Percentiles rank a stretch among this genome's conserved stretches.
These are phyloP conservation scores for Stagonosporopsis cucurbitacearum DNA, from an alignment of 2,329 filamentous ascomycete species.

Conservation along the genomic window DNA sequence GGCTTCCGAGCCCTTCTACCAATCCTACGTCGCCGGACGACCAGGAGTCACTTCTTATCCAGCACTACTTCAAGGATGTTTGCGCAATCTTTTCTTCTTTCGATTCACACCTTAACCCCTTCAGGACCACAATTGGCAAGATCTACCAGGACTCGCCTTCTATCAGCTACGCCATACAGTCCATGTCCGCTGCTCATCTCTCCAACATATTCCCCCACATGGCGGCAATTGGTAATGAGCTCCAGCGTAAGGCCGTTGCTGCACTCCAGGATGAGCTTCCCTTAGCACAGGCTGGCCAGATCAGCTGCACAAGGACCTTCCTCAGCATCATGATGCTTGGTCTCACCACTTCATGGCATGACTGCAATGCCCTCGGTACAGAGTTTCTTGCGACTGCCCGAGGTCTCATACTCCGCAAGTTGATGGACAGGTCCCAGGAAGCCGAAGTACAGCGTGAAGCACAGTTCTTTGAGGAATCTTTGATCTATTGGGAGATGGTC, in stretches of 20 bases:
- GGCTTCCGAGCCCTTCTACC: constrained; percentile 44
- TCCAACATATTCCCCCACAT: constrained; percentile 64
- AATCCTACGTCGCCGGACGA: constrained; percentile 50
- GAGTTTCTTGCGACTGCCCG: constrained; percentile 59
- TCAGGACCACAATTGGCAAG: constrained; percentile 63
- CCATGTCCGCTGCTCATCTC: constrained; percentile 68
- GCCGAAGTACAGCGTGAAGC: constrained; percentile 45
- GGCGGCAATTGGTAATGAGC: constrained; percentile 57
- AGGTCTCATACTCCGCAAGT: constrained; percentile 53
- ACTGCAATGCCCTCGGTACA: constrained; percentile 61
- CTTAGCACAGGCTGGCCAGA: constrained; percentile 51
- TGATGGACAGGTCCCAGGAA: constrained; percentile 45
- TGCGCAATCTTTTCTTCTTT: constrained; percentile 69
- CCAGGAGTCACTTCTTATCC: constrained; percentile 63
- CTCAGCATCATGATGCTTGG: constrained; percentile 66
- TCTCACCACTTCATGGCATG: constrained; percentile 66
- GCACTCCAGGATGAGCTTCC: constrained; percentile 58
- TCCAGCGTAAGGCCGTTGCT: constrained; percentile 60
- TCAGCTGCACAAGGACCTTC: constrained; percentile 59
- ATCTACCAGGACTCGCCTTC: constrained; percentile 65
- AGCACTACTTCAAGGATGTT: constrained; percentile 70
- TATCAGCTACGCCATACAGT: constrained; percentile 67
- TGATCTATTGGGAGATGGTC: constrained; percentile 67
- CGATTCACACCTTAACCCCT: constrained; percentile 67
- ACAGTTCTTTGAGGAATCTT: constrained; percentile 62